These are phyloP conservation scores for Aspergillus pseudotamarii DNA, from an alignment of 2,329 filamentous ascomycete genomes.

Conservation along the genomic window DNA sequence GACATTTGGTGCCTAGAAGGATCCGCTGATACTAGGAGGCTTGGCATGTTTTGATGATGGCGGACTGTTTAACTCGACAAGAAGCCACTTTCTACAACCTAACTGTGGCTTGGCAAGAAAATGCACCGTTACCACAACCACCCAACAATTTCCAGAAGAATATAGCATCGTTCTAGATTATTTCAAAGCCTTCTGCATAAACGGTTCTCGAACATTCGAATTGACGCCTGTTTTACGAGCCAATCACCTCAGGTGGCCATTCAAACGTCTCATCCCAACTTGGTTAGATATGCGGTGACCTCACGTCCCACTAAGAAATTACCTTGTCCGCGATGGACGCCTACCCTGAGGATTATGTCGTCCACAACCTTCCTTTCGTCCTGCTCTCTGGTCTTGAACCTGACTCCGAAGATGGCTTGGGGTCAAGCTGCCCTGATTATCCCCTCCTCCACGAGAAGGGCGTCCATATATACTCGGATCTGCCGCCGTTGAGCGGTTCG, in stretches of 20 bases:
- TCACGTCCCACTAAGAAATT: constrained; percentile 19
- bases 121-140: background rate
- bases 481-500: constrained; percentile 66
- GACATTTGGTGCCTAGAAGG: background rate
- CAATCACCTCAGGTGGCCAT: constrained; percentile 7
- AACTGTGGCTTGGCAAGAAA: constrained; percentile 17
- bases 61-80: background rate
- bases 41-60: constrained; percentile 13
- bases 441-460: constrained; percentile 59
- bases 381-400: constrained; percentile 74
- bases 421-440: constrained; percentile 44
- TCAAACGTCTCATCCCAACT: background rate
- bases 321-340: constrained; percentile 48
- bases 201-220: background rate
- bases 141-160: background rate
- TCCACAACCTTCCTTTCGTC: constrained; percentile 83
- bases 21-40: background rate
- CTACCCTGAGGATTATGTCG: constrained; percentile 68
- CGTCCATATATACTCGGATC: constrained; percentile 69
- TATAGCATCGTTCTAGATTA: background rate
- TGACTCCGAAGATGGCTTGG: constrained; percentile 35
- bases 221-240: background rate
- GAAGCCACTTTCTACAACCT: background rate
- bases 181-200: background rate
- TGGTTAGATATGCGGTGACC: constrained; percentile 39